A percentile compares a stretch with the other conserved stretches of the same genome.
Evolutionary conservation across 192 early-diverging fungal genomes (phyloP).

Genomic region (Mortierella alpina): DNA sequence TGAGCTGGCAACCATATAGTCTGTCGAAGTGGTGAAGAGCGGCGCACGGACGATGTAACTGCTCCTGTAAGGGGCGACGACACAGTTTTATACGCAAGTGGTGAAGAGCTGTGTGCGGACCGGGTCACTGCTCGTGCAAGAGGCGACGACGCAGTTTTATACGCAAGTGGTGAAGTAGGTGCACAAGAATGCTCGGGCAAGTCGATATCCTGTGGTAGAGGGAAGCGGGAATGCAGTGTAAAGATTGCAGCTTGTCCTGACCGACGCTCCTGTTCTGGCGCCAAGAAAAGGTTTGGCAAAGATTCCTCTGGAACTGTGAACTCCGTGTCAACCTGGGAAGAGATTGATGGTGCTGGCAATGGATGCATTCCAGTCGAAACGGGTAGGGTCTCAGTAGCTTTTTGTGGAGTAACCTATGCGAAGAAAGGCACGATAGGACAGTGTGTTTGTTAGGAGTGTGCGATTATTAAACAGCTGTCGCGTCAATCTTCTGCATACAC

Average conservation of each 20-base stretch:
- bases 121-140: background rate
- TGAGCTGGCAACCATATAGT: no score
- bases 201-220: background rate
- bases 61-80: no score
- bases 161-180: background rate
- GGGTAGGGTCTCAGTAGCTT: slow-evolving; percentile 10
- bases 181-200: slow-evolving; percentile 5
- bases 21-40: no score
- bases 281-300: slow-evolving; percentile 1
- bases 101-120: background rate
- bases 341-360: slow-evolving; percentile 1
- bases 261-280: slow-evolving; percentile 3
- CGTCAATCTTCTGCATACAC: no score
- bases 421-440: no score
- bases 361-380: slow-evolving; percentile 1
- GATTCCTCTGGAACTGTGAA: background rate
- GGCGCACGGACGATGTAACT: no score
- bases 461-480: no score
- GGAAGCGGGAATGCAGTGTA: background rate
- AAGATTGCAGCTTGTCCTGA: background rate
- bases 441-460: no score
- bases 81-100: no score
- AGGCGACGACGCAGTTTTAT: background rate
- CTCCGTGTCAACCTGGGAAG: slow-evolving; percentile 1
- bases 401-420: background rate